Conservation (phyloP, 192 early-diverging fungal species). For the Mortierella claussenii region DNA sequence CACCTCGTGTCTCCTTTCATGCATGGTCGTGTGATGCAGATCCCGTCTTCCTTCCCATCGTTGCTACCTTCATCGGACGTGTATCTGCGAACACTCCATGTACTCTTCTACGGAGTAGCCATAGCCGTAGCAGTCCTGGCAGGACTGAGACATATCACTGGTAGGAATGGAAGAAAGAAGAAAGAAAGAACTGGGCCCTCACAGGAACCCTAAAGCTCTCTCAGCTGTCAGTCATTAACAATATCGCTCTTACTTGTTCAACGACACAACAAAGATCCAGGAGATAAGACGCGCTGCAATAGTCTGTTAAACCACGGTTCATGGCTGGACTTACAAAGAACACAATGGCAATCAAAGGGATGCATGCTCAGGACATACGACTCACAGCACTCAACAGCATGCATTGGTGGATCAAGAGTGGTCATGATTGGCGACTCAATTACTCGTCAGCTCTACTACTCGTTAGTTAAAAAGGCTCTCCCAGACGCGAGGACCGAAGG, state of each 20-base stretch:
- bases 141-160: conserved; percentile 9
- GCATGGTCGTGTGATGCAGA: conserved; percentile 14
- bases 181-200: background rate
- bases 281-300: conserved; percentile 52
- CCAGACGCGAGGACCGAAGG: conserved; percentile 35
- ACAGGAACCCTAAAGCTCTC: too few species aligned
- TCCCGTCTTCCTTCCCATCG: background rate
- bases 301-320: conserved; percentile 62
- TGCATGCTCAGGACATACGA: conserved; percentile 71
- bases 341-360: conserved; percentile 67
- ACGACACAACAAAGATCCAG: too few species aligned
- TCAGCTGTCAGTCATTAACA: background rate
- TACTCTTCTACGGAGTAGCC: conserved; percentile 15
- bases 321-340: conserved; percentile 57
- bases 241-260: too few species aligned
- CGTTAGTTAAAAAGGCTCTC: conserved; percentile 60
- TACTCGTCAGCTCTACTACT: conserved; percentile 68
- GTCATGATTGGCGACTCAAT: conserved; percentile 79
- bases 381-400: conserved; percentile 48
- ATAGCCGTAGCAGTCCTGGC: conserved; percentile 8
- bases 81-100: conserved; percentile 2
- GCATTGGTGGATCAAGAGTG: conserved; percentile 58
- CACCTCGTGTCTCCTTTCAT: too few species aligned
- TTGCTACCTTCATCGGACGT: background rate
- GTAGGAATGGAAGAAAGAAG: background rate